Conservation (phyloP, 2,329 filamentous ascomycete genomes). For the Aureobasidium subglaciale region DNA sequence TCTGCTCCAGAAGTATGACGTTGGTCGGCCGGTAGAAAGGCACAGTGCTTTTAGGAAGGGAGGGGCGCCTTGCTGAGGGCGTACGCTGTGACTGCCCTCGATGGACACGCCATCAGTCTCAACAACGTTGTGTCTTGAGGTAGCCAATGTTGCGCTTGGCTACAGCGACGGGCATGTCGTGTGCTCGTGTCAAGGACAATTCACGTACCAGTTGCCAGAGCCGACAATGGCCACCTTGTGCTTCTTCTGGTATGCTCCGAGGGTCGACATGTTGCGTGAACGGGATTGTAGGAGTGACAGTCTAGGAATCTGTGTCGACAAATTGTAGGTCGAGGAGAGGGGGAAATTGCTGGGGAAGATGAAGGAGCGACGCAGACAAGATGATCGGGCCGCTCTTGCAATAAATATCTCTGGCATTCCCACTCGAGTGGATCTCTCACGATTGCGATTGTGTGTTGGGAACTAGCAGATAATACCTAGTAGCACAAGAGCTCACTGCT, state of each 20-base stretch:
- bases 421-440: background rate
- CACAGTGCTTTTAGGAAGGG: no score
- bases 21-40: background rate
- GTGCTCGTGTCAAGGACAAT: conserved; percentile 28
- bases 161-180: no score
- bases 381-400: conserved; percentile 6
- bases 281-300: conserved; percentile 2
- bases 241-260: conserved; percentile 55
- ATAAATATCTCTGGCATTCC: conserved; percentile 7
- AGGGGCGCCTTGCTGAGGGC: no score
- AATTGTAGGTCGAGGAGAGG: background rate
- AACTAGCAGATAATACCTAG: background rate
- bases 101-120: no score
- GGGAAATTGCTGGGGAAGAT: conserved; percentile 7
- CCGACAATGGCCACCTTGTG: conserved; percentile 93
- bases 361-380: conserved; percentile 1
- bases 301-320: background rate
- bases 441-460: conserved; percentile 12
- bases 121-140: no score
- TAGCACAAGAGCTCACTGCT: conserved; percentile 9
- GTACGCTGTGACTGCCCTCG: no score
- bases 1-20: background rate
- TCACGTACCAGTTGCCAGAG: conserved; percentile 79
- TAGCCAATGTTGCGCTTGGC: no score
- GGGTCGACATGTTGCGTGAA: conserved; percentile 38